Conservation (phyloP, 306 rosid genomes). For the Psophocarpus tetragonolobus region DNA sequence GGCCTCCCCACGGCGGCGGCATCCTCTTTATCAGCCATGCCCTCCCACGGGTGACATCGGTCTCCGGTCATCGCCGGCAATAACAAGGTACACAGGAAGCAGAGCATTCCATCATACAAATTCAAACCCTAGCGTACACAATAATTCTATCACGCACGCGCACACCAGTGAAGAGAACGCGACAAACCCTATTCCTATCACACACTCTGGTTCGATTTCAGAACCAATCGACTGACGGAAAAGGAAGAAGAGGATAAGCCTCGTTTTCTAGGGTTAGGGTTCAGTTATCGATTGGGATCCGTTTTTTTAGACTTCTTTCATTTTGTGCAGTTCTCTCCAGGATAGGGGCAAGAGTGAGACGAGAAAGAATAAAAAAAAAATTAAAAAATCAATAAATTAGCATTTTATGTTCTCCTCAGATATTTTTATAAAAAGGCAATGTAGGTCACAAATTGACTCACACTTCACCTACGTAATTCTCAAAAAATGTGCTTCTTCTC, state of each 20-base stretch:
- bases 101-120: constrained; percentile 67
- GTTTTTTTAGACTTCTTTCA: constrained; percentile 46
- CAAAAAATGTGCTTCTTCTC: constrained; percentile 22
- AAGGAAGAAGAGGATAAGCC: constrained; percentile 52
- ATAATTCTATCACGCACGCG: constrained; percentile 16
- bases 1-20: constrained; percentile 56
- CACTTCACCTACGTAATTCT: constrained; percentile 33
- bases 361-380: constrained; percentile 22
- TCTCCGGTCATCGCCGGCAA: constrained; percentile 81
- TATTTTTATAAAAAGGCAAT: constrained; percentile 44
- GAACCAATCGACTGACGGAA: constrained; percentile 24
- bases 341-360: neutral
- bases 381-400: constrained; percentile 46
- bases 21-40: constrained; percentile 53
- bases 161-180: neutral
- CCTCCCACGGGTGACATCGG: constrained; percentile 70
- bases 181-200: constrained; percentile 42
- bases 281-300: constrained; percentile 76
- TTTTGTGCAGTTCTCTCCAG: constrained; percentile 54
- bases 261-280: constrained; percentile 69
- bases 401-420: constrained; percentile 53
- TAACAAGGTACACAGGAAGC: constrained; percentile 38
- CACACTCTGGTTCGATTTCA: constrained; percentile 25
- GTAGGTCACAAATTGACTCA: neutral
- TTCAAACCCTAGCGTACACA: constrained; percentile 42